phyloP scores from a whole-genome alignment of 805 yeast genomes.

The Schizosaccharomyces pombe region DNA sequence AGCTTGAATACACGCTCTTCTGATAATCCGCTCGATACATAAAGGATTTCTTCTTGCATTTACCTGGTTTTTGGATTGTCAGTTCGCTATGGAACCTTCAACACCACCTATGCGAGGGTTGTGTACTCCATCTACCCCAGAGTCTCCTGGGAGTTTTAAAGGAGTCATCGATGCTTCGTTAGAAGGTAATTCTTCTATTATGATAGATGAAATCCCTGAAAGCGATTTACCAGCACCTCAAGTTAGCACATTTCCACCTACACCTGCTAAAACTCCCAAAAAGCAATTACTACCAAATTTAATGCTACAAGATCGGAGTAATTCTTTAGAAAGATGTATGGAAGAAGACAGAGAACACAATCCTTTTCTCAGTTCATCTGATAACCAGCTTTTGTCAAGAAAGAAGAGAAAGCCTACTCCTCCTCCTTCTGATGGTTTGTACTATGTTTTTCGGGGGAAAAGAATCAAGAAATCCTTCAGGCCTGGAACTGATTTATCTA shows the following conservation, averaged over 20 bases:
- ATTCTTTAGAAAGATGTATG: background rate
- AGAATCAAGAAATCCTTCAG: background rate
- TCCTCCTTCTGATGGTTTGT: background rate
- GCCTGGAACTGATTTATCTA: background rate
- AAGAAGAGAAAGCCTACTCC: background rate
- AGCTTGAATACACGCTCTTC: no score
- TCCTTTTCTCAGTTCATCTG: background rate
- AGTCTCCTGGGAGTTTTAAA: background rate
- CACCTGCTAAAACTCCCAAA: background rate
- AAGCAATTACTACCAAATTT: background rate
- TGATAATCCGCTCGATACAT: no score
- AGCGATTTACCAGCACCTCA: no score
- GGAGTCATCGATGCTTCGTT: background rate
- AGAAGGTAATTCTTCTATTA: no score
- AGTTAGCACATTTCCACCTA: background rate
- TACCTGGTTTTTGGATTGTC: no score
- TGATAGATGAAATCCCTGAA: no score
- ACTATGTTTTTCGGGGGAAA: background rate
- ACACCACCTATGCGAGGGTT: background rate
- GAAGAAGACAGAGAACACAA: background rate
- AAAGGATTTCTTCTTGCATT: no score
- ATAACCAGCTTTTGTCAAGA: background rate
- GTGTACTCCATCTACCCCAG: background rate
- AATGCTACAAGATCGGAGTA: background rate
- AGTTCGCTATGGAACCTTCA: background rate